These are phyloP conservation scores for Aspergillus hancockii DNA, from an alignment of 495 filamentous ascomycete species.

Conservation along the genomic window DNA sequence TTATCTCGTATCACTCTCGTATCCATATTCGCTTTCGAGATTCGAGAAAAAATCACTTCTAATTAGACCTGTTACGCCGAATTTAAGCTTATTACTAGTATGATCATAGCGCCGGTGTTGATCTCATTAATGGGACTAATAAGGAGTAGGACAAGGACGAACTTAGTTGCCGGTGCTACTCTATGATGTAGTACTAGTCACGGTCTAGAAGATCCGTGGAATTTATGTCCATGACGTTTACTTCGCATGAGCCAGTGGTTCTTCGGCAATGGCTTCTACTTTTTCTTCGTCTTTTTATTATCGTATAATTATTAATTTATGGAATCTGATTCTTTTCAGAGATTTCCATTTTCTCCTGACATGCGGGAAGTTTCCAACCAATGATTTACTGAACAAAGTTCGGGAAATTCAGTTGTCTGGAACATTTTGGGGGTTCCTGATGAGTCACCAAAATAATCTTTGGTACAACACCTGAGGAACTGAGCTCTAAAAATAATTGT, in stretches of 20 bases:
- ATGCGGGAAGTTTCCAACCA: too few relatives aligned
- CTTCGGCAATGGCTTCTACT: background rate
- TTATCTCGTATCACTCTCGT: background rate
- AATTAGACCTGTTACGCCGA: background rate
- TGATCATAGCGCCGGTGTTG: background rate
- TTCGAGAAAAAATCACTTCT: constrained; percentile 3
- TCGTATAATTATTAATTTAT: too few relatives aligned
- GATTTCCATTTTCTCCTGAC: too few relatives aligned
- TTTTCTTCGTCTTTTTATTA: background rate
- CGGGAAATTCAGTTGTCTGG: too few relatives aligned
- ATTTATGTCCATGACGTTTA: background rate
- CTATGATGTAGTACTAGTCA: background rate
- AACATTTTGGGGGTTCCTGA: too few relatives aligned
- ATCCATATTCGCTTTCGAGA: background rate
- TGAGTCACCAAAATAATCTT: too few relatives aligned
- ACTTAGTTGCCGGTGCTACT: background rate
- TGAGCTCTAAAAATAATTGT: background rate
- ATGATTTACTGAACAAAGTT: too few relatives aligned
- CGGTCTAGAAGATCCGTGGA: background rate
- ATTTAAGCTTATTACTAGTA: constrained; percentile 17
- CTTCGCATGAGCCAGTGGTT: background rate
- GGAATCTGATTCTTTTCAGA: too few relatives aligned
- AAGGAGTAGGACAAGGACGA: background rate
- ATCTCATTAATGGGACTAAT: background rate
- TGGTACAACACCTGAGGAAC: background rate